Evolutionary conservation across 495 filamentous ascomycete species (phyloP).

Genomic region (Lineolata rhizophorae): DNA sequence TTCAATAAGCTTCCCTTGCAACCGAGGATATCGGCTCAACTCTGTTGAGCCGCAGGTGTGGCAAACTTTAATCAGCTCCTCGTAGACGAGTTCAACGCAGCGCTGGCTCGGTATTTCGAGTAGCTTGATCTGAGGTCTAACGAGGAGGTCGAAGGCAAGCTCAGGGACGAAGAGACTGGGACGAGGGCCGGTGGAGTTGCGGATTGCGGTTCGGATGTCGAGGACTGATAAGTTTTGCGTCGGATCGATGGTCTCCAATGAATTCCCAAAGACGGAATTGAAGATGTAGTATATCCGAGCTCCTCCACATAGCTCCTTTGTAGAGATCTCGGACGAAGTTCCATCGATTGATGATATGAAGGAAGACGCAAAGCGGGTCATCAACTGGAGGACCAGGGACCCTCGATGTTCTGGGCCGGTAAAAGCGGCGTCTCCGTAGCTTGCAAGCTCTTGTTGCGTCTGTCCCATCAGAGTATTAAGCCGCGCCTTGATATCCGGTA

Average conservation of each 20-base stretch:
- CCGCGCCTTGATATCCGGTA: constrained; percentile 95
- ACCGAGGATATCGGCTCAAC: constrained; percentile 69
- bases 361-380: constrained; percentile 93
- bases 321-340: constrained; percentile 94
- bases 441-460: constrained; percentile 94
- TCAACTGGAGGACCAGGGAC: constrained; percentile 83
- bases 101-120: constrained; percentile 88
- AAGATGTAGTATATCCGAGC: constrained; percentile 99
- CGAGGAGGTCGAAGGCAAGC: constrained; percentile 88
- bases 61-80: constrained; percentile 97
- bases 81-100: constrained; percentile 94
- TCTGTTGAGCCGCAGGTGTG: constrained; percentile 96
- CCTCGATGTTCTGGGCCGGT: constrained; percentile 93
- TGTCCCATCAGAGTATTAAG: constrained; percentile 98
- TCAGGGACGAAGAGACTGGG: constrained; percentile 94
- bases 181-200: constrained; percentile 91
- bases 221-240: constrained; percentile 83
- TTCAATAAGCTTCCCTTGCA: constrained; percentile 94
- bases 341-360: constrained; percentile 99
- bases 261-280: constrained; percentile 97
- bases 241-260: constrained; percentile 85
- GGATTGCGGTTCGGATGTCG: constrained; percentile 95
- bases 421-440: constrained; percentile 95
- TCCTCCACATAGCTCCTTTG: constrained; percentile 92
- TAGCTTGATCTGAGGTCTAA: constrained; percentile 96